Evolutionary conservation across 352 stramenopile genomes (phyloP), one percentile per base, ranked within the genome.

Genomic region (Lagenidium giganteum): DNA sequence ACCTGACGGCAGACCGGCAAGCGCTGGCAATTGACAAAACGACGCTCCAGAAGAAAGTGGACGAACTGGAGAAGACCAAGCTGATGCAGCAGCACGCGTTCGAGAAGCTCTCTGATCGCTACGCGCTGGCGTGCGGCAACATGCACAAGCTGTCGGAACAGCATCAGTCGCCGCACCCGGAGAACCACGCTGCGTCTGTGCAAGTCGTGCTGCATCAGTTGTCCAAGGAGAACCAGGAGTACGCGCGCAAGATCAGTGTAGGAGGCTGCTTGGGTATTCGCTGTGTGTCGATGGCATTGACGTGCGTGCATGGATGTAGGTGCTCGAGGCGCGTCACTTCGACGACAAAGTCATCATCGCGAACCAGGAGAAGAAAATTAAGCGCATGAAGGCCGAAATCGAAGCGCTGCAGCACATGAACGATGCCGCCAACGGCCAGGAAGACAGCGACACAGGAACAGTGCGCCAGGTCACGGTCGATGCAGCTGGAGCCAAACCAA

Each of bases 371-470:
- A 86, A 83, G 55, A 72, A 78, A 18, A 58, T 90, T 42, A 90
- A 87, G 51, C 58, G 69, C 16, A 36, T 90, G 25, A 60, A 67
- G 6, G 75, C 69, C 14, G 78, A 90, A 51, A 77, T 87, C 32
- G 78, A 90, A 37, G 71, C 78, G n/a, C 44, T 87, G 14, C 72
- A 81, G 40, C 78, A 90, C 47, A 83, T 90, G 61, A 63, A 66
- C 25, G 62, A 76, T 7, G n/a, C n/a, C n/a, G 62, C 67, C 8
- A 79, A 67, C 47, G 52, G 24, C 8, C 48, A 54, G 14, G 32
- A 51, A 42, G 57, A 70, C 12, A 61, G 64, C 18, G 38, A 32
- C 3, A 53, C 44, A 1, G 57, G 70, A n/a, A n/a, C 32, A 20
- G 25, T 35, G n/a, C 57, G 43, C 31, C 57, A 67, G 14, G 35